phyloP scores from a whole-genome alignment of 2,329 filamentous ascomycete species.

The Apiospora malaysiana region DNA sequence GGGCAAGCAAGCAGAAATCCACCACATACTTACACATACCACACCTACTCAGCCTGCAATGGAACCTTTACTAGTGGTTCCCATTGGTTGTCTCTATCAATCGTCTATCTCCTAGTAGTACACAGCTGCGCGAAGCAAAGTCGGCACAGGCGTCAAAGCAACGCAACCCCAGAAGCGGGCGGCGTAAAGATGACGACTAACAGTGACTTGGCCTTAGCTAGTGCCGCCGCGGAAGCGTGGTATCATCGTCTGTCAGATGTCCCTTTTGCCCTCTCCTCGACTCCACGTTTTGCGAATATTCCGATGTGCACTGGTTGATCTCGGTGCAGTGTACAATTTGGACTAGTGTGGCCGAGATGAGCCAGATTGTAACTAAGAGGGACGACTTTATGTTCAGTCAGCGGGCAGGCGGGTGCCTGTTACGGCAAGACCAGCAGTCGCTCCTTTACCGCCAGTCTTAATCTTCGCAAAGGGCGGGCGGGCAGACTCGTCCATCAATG shows the following conservation, averaged over 20 bases:
- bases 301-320: slow-evolving; percentile 15
- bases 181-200: slow-evolving; percentile 2
- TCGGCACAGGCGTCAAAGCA: slow-evolving; percentile 6
- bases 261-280: background rate
- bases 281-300: slow-evolving; percentile 11
- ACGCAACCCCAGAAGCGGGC: slow-evolving; percentile 4
- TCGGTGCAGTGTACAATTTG: slow-evolving; percentile 5
- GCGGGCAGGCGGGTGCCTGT: background rate
- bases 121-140: background rate
- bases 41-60: background rate
- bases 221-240: slow-evolving; percentile 15
- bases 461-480: background rate
- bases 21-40: background rate
- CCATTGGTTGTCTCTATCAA: background rate
- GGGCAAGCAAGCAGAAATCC: background rate
- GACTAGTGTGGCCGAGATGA: slow-evolving; percentile 13
- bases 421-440: background rate
- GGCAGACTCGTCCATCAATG: background rate
- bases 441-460: slow-evolving; percentile 4
- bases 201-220: slow-evolving; percentile 4
- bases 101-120: background rate
- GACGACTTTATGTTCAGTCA: background rate
- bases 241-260: slow-evolving; percentile 3
- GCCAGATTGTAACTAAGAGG: background rate
- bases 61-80: background rate